Conservation (phyloP, 202 grass and related monocot genomes). For the Setaria italica region DNA sequence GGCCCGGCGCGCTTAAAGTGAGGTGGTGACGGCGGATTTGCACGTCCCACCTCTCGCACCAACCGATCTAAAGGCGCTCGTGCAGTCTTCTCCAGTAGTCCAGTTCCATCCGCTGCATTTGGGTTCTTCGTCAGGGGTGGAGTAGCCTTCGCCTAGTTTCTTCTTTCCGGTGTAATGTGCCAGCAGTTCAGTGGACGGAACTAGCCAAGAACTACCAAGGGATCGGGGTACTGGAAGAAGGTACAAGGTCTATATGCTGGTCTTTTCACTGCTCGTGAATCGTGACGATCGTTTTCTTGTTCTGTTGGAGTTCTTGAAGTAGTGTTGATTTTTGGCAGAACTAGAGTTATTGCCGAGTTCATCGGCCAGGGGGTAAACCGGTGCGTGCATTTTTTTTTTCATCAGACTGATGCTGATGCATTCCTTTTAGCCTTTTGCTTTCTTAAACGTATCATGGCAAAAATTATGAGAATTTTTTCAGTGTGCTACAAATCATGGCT, state of each 20-base stretch:
- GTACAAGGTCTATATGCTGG: not conserved
- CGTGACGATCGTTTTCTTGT: not conserved
- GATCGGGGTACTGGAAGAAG: slow-evolving; percentile 1
- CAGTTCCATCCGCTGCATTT: not conserved
- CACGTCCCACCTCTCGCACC: not conserved
- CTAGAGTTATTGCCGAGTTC: not conserved
- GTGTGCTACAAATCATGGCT: no score
- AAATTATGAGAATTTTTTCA: no score
- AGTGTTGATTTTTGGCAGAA: not conserved
- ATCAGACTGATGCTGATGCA: not conserved
- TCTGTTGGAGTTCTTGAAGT: not conserved
- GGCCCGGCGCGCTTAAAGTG: not conserved
- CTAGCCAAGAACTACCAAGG: not conserved
- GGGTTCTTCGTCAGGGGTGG: not conserved
- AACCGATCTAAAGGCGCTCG: slow-evolving; percentile 6
- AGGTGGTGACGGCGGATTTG: slow-evolving; percentile 4
- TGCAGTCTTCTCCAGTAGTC: not conserved
- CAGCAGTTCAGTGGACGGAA: not conserved
- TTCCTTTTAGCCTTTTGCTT: no score
- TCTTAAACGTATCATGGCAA: no score
- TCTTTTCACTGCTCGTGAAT: not conserved
- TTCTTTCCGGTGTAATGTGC: not conserved
- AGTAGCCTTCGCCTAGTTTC: not conserved
- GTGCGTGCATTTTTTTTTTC: not conserved
- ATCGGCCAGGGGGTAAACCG: not conserved